A percentile compares a stretch with the other conserved stretches of the same genome.
These are phyloP conservation scores for Marchantia paleacea DNA, from an alignment of 225 moss, liverwort and hornwort species.

Conservation along the genomic window DNA sequence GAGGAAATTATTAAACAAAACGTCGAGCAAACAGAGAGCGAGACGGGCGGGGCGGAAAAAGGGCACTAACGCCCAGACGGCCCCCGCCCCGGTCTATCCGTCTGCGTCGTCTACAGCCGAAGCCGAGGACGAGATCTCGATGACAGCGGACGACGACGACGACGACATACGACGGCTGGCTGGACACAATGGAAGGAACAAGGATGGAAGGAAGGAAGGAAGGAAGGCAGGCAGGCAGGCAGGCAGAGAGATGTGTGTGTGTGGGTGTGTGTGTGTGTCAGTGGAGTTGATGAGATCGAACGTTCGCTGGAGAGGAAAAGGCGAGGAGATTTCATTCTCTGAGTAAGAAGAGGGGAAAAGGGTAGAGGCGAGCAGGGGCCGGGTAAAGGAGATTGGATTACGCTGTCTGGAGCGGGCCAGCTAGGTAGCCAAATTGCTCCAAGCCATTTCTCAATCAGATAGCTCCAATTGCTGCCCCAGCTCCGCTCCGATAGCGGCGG, in stretches of 20 bases:
- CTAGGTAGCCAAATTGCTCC: slow-evolving; percentile 4
- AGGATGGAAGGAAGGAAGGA: too few species aligned
- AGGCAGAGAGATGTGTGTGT: background rate
- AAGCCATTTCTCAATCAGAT: background rate
- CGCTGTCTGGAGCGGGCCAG: slow-evolving; percentile 23
- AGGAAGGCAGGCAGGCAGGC: background rate
- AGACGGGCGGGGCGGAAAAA: background rate
- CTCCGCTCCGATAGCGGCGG: slow-evolving; percentile 9
- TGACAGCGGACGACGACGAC: too few species aligned
- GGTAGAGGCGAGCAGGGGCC: background rate
- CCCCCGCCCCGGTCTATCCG: too few species aligned
- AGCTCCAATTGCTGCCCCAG: background rate
- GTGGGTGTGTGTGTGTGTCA: background rate
- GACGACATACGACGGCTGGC: too few species aligned
- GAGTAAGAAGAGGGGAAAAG: background rate
- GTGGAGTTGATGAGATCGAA: background rate
- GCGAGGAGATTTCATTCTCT: background rate
- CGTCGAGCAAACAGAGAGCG: background rate
- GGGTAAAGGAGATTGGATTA: slow-evolving; percentile 21
- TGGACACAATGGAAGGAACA: background rate
- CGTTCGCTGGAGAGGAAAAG: background rate
- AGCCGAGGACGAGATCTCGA: too few species aligned
- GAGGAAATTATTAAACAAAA: background rate
- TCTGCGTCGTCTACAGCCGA: too few species aligned
- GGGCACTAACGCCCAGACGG: too few species aligned